phyloP scores from a whole-genome alignment of 2,329 filamentous ascomycete genomes.

The Dothideomycetes sp. region DNA sequence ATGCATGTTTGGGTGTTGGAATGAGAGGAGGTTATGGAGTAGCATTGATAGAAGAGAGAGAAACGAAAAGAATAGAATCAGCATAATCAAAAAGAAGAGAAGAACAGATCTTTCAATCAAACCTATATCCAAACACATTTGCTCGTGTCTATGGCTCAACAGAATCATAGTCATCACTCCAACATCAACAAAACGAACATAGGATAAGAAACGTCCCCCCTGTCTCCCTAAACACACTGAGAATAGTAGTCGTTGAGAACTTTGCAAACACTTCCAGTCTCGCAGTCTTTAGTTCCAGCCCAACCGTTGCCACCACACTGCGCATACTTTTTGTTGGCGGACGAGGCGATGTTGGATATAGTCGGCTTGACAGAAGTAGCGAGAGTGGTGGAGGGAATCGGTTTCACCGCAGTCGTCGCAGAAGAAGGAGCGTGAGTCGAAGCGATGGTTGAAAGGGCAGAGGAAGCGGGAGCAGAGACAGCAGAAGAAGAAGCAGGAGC shows the following conservation, averaged over 20 bases:
- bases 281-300: slow-evolving; percentile 28
- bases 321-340: slow-evolving; percentile 16
- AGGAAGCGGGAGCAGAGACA: not conserved
- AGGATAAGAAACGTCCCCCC: too few relatives aligned
- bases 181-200: too few relatives aligned
- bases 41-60: too few relatives aligned
- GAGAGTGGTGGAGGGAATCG: not conserved
- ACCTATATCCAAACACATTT: too few relatives aligned
- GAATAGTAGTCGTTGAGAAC: slow-evolving; percentile 29
- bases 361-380: slow-evolving; percentile 5
- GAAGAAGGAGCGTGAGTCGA: not conserved
- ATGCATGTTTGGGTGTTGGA: too few relatives aligned
- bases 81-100: too few relatives aligned
- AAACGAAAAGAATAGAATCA: too few relatives aligned
- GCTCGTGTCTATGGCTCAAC: too few relatives aligned
- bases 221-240: slow-evolving; percentile 27
- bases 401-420: not conserved
- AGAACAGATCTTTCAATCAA: too few relatives aligned
- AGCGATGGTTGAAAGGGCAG: not conserved
- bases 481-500: slow-evolving; percentile 6
- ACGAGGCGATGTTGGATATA: not conserved
- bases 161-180: too few relatives aligned
- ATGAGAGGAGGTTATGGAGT: too few relatives aligned
- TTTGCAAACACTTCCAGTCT: slow-evolving; percentile 27
- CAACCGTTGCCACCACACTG: slow-evolving; percentile 30